Evolutionary conservation across 2,329 filamentous ascomycete genomes (phyloP), one percentile per base, ranked within the genome.

Genomic region (Fusarium pilosicola): DNA sequence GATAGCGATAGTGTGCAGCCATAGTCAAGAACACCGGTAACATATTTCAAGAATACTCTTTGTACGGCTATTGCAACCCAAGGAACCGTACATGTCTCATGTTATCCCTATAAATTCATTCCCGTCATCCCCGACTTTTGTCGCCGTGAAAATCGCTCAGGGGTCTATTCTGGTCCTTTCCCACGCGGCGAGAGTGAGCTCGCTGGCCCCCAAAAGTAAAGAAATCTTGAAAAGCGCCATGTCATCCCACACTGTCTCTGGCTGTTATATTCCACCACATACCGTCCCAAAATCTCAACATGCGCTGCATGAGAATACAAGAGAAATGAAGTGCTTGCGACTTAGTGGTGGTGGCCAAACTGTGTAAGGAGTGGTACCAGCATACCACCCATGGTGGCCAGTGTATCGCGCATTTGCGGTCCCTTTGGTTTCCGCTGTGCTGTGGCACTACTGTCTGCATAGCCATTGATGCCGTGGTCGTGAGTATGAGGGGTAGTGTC

Each of bases 311-410:
- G 48, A 28, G 49, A 67, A 45, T 56, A 62, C 41, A 41, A 28
- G 57, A 67, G 58, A 32, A 65, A 54, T 57, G 45, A 49, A 44
- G 41, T 49, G 55, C 22, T 46, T 65, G 44, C 42, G n/a, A 48
- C 38, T 65, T 78, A 88, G 79, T 94, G 92, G 77, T 92, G 91
- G 80, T 95, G 93, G 6, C 93, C 93, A 74, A 95, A 89, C 77
- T 95, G 93, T 26, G 93, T 94, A 46, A 95, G 83, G 45, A 96
- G 86, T 20, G 94, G 94, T 61, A 96, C 81, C 61, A 96, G 81
- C 93, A 96, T 96, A 71, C 94, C 94, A 32, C 87, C 87, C 20
- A 95, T 88, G 7, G 92, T 93, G 18, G 90, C 90, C 60, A 94
- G 78, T 1, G 91, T 93, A 78, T 94, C 91, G 56, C 91, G 86